Conservation (phyloP, 169 alveolate genomes). For the Eimeria maxima region DNA sequence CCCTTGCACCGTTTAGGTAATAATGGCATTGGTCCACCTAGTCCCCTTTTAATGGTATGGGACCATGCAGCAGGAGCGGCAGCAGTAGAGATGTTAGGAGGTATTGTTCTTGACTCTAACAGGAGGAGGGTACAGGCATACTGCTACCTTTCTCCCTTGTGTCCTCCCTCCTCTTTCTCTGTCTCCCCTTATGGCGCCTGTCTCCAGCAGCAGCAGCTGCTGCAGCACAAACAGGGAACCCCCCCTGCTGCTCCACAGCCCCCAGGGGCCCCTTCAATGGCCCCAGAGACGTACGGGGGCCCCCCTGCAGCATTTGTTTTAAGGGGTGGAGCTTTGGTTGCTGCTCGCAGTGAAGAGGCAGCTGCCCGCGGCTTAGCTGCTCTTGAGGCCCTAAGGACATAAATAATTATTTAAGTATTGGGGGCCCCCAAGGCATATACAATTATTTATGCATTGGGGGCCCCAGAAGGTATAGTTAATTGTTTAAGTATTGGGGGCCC, state of each 20-base stretch:
- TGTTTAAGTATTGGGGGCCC: too few relatives aligned
- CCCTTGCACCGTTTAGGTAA: background rate
- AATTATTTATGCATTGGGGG: too few relatives aligned
- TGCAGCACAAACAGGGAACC: background rate
- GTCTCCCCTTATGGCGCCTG: background rate
- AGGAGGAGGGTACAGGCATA: slow-evolving; percentile 23
- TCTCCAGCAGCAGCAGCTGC: too few relatives aligned
- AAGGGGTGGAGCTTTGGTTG: slow-evolving; percentile 43
- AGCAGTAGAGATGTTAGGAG: slow-evolving; percentile 37
- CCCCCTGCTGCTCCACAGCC: background rate
- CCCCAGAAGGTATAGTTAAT: too few relatives aligned
- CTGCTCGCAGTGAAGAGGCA: slow-evolving; percentile 34
- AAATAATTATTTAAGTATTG: too few relatives aligned
- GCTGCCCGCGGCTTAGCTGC: slow-evolving; percentile 24
- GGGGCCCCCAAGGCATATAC: too few relatives aligned
- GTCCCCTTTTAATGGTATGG: slow-evolving; percentile 54
- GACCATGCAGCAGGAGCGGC: slow-evolving; percentile 68
- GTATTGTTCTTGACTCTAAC: slow-evolving; percentile 6
- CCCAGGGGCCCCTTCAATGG: background rate
- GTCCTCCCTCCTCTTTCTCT: background rate
- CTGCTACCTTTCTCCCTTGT: slow-evolving; percentile 33
- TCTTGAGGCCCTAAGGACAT: background rate
- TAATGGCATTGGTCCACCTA: background rate
- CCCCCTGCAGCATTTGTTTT: slow-evolving; percentile 35
- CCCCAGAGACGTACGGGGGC: background rate